Percentiles rank a stretch among this genome's conserved stretches.
These are phyloP conservation scores for Boehmeria nivea DNA, from an alignment of 306 rosid species.

Conservation along the genomic window DNA sequence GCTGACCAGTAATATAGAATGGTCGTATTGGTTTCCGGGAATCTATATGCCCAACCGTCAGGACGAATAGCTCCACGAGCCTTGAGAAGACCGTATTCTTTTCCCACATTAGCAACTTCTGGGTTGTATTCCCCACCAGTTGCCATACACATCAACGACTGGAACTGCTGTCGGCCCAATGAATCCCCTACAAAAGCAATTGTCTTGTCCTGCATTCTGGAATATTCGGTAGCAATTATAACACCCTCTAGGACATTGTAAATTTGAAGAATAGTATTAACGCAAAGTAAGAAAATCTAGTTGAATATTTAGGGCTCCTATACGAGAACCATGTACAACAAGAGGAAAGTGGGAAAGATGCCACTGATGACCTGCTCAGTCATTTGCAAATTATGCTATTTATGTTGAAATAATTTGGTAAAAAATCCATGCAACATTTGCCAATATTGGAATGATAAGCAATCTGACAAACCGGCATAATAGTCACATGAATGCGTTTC, in stretches of 20 bases:
- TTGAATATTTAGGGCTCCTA: too few relatives aligned
- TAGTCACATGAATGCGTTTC: background rate
- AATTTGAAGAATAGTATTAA: too few relatives aligned
- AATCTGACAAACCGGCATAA: too few relatives aligned
- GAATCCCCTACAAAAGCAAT: conserved; percentile 89
- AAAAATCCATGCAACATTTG: too few relatives aligned
- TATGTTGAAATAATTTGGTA: too few relatives aligned
- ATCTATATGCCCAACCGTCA: conserved; percentile 87
- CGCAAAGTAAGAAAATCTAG: too few relatives aligned
- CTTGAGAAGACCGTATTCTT: conserved; percentile 67
- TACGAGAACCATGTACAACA: too few relatives aligned
- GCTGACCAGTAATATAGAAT: conserved; percentile 92
- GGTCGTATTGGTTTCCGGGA: conserved; percentile 71
- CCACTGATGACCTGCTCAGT: too few relatives aligned
- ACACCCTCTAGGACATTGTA: background rate
- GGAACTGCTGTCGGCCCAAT: conserved; percentile 85
- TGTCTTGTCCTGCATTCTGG: conserved; percentile 88
- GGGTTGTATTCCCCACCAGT: conserved; percentile 65
- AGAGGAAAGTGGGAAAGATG: too few relatives aligned
- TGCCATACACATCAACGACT: conserved; percentile 92
- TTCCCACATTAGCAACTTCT: conserved; percentile 62
- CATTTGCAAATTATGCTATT: too few relatives aligned
- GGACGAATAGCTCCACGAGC: conserved; percentile 79
- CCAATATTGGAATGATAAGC: too few relatives aligned
- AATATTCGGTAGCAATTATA: conserved; percentile 32